Evolutionary conservation across 495 filamentous ascomycete genomes (phyloP), one percentile per base, ranked within the genome.

Genomic region (Talaromyces liani): DNA sequence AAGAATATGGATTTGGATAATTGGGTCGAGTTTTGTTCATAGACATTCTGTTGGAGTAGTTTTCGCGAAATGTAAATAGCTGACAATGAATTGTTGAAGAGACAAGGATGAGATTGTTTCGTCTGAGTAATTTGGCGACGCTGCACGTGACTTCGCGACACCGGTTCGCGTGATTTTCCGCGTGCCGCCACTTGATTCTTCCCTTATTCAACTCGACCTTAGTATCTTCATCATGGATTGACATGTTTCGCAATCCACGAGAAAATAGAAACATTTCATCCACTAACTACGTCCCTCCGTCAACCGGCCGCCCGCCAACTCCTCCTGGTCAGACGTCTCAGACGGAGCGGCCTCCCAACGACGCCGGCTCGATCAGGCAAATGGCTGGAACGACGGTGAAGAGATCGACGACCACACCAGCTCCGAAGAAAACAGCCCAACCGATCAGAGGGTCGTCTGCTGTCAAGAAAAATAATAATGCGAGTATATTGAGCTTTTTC

Each of bases 401-500:
- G 27, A 54, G 7, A 34, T 8, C 45, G 29, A 33, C 27, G 2
- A 51, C 24, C 24, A n/a, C 51, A 65, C 39, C 65, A 57, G 45
- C 62, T 58, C 22, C 49, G 22, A 61, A 65, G 29, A 66, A 63
- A 58, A 70, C 68, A 51, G 29, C 62, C 49, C 49, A 25, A 8
- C 45, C 65, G 9, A 60, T 56, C 16, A 58, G 64, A 62, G 27
- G 45, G 25, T 33, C 41, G 16, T 62, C 60, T 5, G 41, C 60
- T 25, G 41, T 53, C 1, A 62, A 62, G 5, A 76, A 70, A 56
- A 65, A 39, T 10, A 80, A 69, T 45, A 65, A 39, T 6, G 80
- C 77, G 10, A 96, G 87, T 66, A 95, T 97, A 56, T 71, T 92
- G 63, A 88, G 75, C 64, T 94, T 92, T 72, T 94, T 94, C 76